Conservation (phyloP, 2,329 filamentous ascomycete genomes). For the Xylariaceae sp. region DNA sequence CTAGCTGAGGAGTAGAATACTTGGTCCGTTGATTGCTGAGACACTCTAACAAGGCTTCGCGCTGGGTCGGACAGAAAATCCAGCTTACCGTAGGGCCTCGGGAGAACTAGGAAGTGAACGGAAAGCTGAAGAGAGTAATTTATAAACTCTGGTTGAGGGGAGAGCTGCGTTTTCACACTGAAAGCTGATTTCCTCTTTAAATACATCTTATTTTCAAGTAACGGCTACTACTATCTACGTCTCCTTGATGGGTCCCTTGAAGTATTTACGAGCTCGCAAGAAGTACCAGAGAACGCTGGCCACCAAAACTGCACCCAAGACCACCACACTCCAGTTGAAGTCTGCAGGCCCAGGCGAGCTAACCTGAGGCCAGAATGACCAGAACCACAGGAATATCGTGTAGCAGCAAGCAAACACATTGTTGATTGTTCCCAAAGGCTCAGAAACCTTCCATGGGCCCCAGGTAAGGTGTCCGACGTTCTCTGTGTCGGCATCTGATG, state of each 20-base stretch:
- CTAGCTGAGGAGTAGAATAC: no score
- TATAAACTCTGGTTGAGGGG: neutral
- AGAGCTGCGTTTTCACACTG: neutral
- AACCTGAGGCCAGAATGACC: slow-evolving; percentile 42
- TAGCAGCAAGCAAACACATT: slow-evolving; percentile 47
- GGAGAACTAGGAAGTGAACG: neutral
- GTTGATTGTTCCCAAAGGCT: slow-evolving; percentile 42
- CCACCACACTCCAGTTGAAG: slow-evolving; percentile 41
- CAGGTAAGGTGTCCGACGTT: slow-evolving; percentile 25
- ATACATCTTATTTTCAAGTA: neutral
- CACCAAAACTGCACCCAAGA: slow-evolving; percentile 33
- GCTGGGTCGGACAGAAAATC: slow-evolving; percentile 4
- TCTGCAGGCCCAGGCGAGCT: slow-evolving; percentile 24
- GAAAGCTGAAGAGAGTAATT: neutral
- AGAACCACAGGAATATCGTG: slow-evolving; percentile 48
- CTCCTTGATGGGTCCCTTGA: slow-evolving; percentile 34
- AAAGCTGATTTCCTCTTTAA: neutral
- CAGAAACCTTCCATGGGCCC: slow-evolving; percentile 49
- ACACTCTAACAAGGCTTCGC: no score
- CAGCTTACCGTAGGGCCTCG: slow-evolving; percentile 1
- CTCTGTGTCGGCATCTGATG: slow-evolving; percentile 1
- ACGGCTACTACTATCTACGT: slow-evolving; percentile 1
- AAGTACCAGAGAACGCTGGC: slow-evolving; percentile 42
- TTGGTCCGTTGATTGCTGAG: no score
- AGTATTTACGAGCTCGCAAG: slow-evolving; percentile 32